These are phyloP conservation scores for Phytopythium aichiense DNA, from an alignment of 352 stramenopile genomes.

Conservation along the genomic window DNA sequence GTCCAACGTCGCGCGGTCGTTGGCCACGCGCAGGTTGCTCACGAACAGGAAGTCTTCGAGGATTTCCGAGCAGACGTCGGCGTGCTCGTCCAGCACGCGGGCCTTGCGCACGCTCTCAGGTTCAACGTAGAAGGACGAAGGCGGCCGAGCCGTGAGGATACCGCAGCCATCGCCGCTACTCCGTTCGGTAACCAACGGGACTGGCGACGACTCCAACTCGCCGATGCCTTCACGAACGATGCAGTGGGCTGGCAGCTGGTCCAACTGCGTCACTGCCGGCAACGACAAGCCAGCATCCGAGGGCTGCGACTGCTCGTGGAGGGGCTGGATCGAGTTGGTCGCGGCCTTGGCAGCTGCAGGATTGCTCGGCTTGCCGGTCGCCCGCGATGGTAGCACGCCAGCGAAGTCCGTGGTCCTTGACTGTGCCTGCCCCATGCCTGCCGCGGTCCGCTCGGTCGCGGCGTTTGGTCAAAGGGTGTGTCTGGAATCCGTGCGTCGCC, in stretches of 20 bases:
- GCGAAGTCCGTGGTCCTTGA: slow-evolving; percentile 3
- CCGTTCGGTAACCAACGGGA: neutral
- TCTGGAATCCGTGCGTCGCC: neutral
- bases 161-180: neutral
- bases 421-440: neutral
- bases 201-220: neutral
- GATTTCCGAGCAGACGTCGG: slow-evolving; percentile 57
- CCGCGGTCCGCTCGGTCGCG: neutral
- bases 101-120: slow-evolving; percentile 67
- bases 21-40: slow-evolving; percentile 44
- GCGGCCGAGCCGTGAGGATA: neutral
- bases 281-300: neutral
- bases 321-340: neutral
- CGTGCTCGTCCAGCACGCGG: slow-evolving; percentile 27
- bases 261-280: neutral
- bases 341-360: neutral
- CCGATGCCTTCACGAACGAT: neutral
- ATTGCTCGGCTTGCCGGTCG: neutral
- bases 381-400: slow-evolving; percentile 1
- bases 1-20: slow-evolving; percentile 17
- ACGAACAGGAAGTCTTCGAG: slow-evolving; percentile 49
- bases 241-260: neutral
- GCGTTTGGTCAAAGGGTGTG: neutral
- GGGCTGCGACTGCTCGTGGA: neutral
- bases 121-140: slow-evolving; percentile 21